A percentile compares a stretch with the other conserved stretches of the same genome.
These are phyloP conservation scores for Berberis vulgaris DNA, from an alignment of 164 flowering plant species.

Conservation along the genomic window DNA sequence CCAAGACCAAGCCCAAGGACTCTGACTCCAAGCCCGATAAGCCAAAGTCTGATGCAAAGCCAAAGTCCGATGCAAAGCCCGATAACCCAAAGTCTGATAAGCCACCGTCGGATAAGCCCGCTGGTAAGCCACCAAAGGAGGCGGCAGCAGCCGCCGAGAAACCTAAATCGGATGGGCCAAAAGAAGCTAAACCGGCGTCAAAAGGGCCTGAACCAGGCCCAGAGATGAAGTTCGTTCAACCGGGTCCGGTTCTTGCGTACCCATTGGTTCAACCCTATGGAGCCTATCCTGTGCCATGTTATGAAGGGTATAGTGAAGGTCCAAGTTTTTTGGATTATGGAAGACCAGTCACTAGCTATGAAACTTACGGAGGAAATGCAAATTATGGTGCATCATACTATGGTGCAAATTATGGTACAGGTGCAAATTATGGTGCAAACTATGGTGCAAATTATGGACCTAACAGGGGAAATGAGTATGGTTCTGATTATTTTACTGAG, in stretches of 20 bases:
- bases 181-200: background rate
- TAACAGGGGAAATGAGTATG: background rate
- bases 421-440: too few relatives aligned
- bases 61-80: background rate
- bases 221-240: slow-evolving; percentile 4
- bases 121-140: background rate
- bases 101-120: background rate
- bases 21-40: slow-evolving; percentile 1
- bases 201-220: slow-evolving; percentile 1
- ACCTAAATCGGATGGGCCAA: background rate
- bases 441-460: too few relatives aligned
- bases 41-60: background rate
- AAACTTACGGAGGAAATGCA: background rate
- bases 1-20: slow-evolving; percentile 3
- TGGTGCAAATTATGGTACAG: too few relatives aligned
- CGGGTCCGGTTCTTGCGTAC: background rate
- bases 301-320: slow-evolving; percentile 5
- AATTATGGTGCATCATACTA: background rate
- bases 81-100: background rate
- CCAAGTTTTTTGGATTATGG: background rate
- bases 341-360: background rate
- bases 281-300: slow-evolving; percentile 1
- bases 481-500: slow-evolving; percentile 9
- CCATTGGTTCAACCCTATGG: background rate
- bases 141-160: background rate